Percentiles rank a stretch among this genome's conserved stretches.
These are phyloP conservation scores for Globisporangium recalcitrans DNA, from an alignment of 352 stramenopile species.

Conservation along the genomic window DNA sequence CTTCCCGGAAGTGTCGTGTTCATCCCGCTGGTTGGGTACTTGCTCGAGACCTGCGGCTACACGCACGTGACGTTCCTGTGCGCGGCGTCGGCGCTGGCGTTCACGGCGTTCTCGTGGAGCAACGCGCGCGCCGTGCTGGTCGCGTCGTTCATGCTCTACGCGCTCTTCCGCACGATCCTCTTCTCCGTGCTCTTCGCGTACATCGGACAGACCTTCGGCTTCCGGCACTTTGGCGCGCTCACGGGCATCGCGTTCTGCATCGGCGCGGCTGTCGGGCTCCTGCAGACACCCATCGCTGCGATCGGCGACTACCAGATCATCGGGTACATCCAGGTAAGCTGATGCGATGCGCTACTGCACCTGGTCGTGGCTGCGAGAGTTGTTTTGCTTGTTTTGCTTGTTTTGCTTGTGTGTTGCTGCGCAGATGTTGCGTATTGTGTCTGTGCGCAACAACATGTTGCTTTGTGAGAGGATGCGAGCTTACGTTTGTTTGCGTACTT, in stretches of 20 bases:
- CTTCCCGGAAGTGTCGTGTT: slow-evolving; percentile 66
- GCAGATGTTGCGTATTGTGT: neutral
- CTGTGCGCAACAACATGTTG: neutral
- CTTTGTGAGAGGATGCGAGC: neutral
- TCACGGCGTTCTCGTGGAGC: slow-evolving; percentile 39
- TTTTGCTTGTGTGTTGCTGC: slow-evolving; percentile 16
- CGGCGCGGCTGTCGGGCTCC: slow-evolving; percentile 49
- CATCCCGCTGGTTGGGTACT: slow-evolving; percentile 63
- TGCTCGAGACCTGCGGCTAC: slow-evolving; percentile 73
- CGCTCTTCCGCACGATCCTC: slow-evolving; percentile 78
- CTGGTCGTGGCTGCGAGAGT: neutral
- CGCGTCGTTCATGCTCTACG: slow-evolving; percentile 61
- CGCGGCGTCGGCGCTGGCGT: slow-evolving; percentile 38
- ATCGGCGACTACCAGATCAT: slow-evolving; percentile 44
- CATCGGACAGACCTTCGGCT: slow-evolving; percentile 72
- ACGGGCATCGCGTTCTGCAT: slow-evolving; percentile 73
- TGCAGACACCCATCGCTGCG: slow-evolving; percentile 58
- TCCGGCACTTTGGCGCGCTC: slow-evolving; percentile 81
- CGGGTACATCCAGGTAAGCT: slow-evolving; percentile 39
- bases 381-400: neutral
- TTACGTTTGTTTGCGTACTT: slow-evolving; percentile 1
- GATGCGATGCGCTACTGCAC: neutral
- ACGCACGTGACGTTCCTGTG: slow-evolving; percentile 43
- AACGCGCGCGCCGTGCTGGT: slow-evolving; percentile 31
- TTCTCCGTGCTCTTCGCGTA: slow-evolving; percentile 83